phyloP scores from a whole-genome alignment of 805 yeast genomes.

The Kluyveromyces lactis region DNA sequence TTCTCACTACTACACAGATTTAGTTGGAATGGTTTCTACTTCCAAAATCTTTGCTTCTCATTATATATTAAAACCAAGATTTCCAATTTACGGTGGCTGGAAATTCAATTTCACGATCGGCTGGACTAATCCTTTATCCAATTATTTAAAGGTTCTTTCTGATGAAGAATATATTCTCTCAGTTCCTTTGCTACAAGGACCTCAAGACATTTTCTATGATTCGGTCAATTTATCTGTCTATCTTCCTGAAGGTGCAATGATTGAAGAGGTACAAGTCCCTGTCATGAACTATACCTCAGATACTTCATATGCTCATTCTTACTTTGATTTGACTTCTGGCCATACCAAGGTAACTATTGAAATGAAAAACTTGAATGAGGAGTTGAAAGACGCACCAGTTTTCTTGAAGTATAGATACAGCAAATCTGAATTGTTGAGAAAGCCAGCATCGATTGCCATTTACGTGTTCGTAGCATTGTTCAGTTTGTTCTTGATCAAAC shows the following conservation, averaged over 20 bases:
- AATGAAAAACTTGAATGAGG: conserved; percentile 60
- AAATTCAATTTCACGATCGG: conserved; percentile 90
- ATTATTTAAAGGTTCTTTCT: conserved; percentile 39
- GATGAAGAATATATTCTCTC: conserved; percentile 47
- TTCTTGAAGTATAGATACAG: conserved; percentile 58
- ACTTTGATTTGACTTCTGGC: conserved; percentile 68
- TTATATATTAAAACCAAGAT: conserved; percentile 71
- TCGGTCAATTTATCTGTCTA: conserved; percentile 51
- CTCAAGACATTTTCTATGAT: conserved; percentile 61
- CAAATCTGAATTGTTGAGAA: conserved; percentile 41
- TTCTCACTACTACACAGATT: conserved; percentile 78
- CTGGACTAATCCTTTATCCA: conserved; percentile 61
- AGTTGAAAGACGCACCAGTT: conserved; percentile 47
- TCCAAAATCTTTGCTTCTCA: conserved; percentile 34
- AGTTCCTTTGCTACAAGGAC: conserved; percentile 69
- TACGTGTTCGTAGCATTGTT: conserved; percentile 53
- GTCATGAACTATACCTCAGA: conserved; percentile 26
- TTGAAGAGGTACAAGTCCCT: conserved; percentile 50
- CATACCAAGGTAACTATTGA: conserved; percentile 63
- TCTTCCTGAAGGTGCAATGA: conserved; percentile 81
- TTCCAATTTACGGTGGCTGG: conserved; percentile 97
- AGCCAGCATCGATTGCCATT: conserved; percentile 59
- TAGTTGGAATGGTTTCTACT: conserved; percentile 90
- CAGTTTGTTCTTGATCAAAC: conserved; percentile 42
- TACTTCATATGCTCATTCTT: conserved; percentile 38